phyloP scores from a whole-genome alignment of 306 rosid genomes.

The Malus sylvestris region DNA sequence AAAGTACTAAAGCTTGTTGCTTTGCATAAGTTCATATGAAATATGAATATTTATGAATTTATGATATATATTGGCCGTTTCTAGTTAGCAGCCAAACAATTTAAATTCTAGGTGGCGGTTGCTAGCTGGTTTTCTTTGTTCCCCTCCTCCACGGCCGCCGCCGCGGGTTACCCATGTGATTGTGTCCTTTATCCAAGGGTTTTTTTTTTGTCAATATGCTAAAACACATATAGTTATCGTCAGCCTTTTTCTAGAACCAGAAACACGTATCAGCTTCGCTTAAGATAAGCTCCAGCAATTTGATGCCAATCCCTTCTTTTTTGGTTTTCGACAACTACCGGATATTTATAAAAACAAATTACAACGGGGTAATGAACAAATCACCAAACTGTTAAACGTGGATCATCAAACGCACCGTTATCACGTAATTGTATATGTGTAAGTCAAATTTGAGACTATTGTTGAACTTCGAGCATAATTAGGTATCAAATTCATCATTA shows the following conservation, averaged over 20 bases:
- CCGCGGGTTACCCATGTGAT: background rate
- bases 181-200: background rate
- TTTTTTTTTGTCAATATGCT: background rate
- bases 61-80: background rate
- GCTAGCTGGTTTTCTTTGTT: background rate
- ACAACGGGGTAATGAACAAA: background rate
- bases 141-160: background rate
- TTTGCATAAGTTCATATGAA: background rate
- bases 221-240: background rate
- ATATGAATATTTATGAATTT: background rate
- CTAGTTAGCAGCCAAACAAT: background rate
- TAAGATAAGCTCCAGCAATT: background rate
- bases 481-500: no score
- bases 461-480: no score
- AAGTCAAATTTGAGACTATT: no score
- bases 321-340: background rate
- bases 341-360: background rate
- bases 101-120: background rate
- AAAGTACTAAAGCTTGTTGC: background rate
- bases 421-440: no score
- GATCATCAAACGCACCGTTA: no score
- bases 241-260: background rate
- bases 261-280: background rate
- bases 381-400: no score
- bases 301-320: background rate